Conservation (phyloP, 306 rosid species). For the Acacia crassicarpa region DNA sequence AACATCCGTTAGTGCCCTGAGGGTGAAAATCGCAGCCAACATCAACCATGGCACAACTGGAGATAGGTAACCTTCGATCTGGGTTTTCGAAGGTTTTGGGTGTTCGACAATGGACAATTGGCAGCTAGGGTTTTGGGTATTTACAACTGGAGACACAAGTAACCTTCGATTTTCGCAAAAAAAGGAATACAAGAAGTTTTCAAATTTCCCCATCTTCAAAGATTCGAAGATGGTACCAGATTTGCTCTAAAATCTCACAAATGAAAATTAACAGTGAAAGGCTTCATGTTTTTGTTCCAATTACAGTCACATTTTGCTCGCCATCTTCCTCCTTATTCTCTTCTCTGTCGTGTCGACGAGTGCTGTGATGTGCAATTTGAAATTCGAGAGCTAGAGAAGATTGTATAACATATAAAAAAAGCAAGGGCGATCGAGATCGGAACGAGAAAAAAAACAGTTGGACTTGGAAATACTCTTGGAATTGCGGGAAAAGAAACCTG, state of each 20-base stretch:
- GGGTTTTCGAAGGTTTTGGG: too few species aligned
- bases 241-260: neutral
- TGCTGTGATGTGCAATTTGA: slow-evolving; percentile 6
- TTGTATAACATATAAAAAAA: slow-evolving; percentile 33
- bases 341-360: neutral
- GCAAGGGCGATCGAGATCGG: slow-evolving; percentile 30
- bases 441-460: slow-evolving; percentile 9
- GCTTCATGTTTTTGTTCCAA: neutral
- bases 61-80: too few species aligned
- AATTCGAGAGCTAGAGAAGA: slow-evolving; percentile 22
- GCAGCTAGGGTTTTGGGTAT: too few species aligned
- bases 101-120: too few species aligned
- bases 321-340: neutral
- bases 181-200: neutral
- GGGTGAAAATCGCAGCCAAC: too few species aligned
- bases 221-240: neutral
- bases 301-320: neutral
- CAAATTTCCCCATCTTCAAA: neutral
- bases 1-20: too few species aligned
- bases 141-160: too few species aligned
- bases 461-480: slow-evolving; percentile 31
- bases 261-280: neutral
- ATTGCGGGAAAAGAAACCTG: slow-evolving; percentile 51
- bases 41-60: too few species aligned
- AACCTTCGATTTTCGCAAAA: neutral